Evolutionary conservation across 169 alveolate genomes (phyloP), one percentile per base, ranked within the genome.

Genomic region (Babesia sp.): DNA sequence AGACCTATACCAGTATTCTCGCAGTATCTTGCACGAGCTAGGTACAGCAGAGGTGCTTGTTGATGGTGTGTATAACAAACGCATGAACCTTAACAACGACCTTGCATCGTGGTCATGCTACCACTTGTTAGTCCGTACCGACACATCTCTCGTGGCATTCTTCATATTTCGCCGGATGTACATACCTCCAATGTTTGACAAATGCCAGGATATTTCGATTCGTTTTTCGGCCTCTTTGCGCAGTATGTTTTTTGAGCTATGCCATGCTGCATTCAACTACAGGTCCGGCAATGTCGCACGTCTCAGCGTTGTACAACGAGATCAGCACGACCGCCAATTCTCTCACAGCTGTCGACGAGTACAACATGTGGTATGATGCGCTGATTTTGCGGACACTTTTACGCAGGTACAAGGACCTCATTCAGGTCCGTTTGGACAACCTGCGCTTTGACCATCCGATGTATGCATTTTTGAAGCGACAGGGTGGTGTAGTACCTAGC

Each of bases 151-250:
- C 24, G 41, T 71, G 28, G 76, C 85, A 5, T 72, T 42, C 36
- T 81, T 51, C 46, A 42, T 71, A 3, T 66, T 81, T 29, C 28
- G 89, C 29, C 69, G 89, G 18, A 36, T 81, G 5, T 72, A 60
- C 66, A 71, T 81, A 11, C 89, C 89, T 9, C 89, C 89, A 16
- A 48, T 81, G 60, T 57, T 81, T 26, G 89, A 81, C 56, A 48
- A 5, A 3, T 81, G 79, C 39, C 89, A 81, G 61, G 89, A 81
- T 34, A 60, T 81, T 3, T 39, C 36, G 11, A 18, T 81, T 14
- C 22, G 80, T 8, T 81, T 81, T 48, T 71, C 71, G 39, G 58
- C 50, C 9, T 28, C 64, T 24, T 50, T 42, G 31, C 33, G 37
- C 64, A 41, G 64, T 58, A 45, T 16, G 68, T 56, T 36, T 42